phyloP scores from a whole-genome alignment of 1,284 basidiomycete genomes.

The Golubevia sp. region DNA sequence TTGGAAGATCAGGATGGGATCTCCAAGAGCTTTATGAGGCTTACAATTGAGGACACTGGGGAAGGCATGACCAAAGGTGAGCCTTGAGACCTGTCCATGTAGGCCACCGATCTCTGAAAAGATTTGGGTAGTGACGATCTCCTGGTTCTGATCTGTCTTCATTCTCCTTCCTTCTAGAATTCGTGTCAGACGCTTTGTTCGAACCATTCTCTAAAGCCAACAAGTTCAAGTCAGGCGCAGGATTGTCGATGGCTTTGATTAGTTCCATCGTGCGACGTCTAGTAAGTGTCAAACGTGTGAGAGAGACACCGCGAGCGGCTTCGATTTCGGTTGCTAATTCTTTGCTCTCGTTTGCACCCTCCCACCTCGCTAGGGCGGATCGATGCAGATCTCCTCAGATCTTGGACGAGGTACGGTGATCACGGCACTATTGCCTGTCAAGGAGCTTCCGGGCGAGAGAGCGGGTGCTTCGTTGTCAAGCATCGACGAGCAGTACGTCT shows the following conservation, averaged over 20 bases:
- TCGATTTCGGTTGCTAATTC: too few species aligned
- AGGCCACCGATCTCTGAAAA: too few species aligned
- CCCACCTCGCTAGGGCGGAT: too few species aligned
- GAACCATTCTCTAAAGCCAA: constrained; percentile 37
- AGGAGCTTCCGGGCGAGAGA: constrained; percentile 13
- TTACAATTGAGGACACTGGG: constrained; percentile 32
- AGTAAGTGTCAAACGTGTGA: too few species aligned
- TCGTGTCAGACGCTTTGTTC: constrained; percentile 27
- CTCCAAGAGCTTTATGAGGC: constrained; percentile 16
- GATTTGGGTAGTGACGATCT: too few species aligned
- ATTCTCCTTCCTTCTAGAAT: constrained; percentile 7
- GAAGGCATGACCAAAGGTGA: constrained; percentile 31
- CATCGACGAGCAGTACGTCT: constrained; percentile 26
- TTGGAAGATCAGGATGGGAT: background rate
- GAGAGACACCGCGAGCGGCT: too few species aligned
- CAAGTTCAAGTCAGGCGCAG: constrained; percentile 24
- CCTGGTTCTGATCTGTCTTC: background rate
- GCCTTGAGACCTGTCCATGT: background rate
- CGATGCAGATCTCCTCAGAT: constrained; percentile 35
- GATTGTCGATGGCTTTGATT: constrained; percentile 24
- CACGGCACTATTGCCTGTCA: constrained; percentile 24
- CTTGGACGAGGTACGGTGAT: constrained; percentile 32
- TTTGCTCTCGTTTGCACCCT: too few species aligned
- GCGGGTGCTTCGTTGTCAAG: constrained; percentile 4
- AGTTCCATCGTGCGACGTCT: constrained; percentile 25